Evolutionary conservation across 2,329 filamentous ascomycete species (phyloP).

Genomic region (Aspergillus carbonarius): DNA sequence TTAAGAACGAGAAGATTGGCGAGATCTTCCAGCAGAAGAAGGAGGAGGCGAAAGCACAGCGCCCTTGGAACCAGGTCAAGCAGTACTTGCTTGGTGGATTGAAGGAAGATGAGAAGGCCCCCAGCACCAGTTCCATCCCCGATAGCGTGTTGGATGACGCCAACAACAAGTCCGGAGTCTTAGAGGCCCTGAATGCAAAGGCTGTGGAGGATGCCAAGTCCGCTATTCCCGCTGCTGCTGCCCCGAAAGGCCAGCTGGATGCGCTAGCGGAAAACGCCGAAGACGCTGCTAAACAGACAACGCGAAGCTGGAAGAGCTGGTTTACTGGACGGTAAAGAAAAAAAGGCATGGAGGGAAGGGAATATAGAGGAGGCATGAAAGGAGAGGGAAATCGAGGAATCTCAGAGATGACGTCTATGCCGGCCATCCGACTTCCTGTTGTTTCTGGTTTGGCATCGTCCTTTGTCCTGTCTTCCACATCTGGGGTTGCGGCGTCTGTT

Average conservation of each 20-base stretch:
- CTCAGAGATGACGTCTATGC: not conserved
- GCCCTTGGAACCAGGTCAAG: conserved; percentile 40
- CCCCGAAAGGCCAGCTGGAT: conserved; percentile 33
- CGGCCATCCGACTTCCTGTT: not conserved
- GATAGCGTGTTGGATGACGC: conserved; percentile 8
- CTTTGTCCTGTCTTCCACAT: conserved; percentile 19
- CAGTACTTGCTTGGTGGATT: conserved; percentile 40
- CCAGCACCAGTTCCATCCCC: conserved; percentile 4
- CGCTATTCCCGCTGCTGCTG: conserved; percentile 6
- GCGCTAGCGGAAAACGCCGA: conserved; percentile 38
- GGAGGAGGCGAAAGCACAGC: conserved; percentile 40
- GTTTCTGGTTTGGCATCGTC: conserved; percentile 13
- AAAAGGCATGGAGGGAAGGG: too few species aligned
- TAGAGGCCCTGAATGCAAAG: conserved; percentile 40
- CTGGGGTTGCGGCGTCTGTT: conserved; percentile 33
- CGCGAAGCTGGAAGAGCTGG: conserved; percentile 43
- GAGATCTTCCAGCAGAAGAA: conserved; percentile 43
- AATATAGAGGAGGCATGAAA: not conserved
- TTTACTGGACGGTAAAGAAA: conserved; percentile 36
- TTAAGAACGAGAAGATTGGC: conserved; percentile 46
- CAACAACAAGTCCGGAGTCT: conserved; percentile 27
- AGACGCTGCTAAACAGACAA: conserved; percentile 34
- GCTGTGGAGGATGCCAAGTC: conserved; percentile 26
- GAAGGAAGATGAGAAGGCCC: conserved; percentile 34
- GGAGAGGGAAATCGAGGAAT: not conserved